Evolutionary conservation across 225 moss, liverwort and hornwort species (phyloP), one percentile per base, ranked within the genome.

Genomic region (Anthoceros angustus): DNA sequence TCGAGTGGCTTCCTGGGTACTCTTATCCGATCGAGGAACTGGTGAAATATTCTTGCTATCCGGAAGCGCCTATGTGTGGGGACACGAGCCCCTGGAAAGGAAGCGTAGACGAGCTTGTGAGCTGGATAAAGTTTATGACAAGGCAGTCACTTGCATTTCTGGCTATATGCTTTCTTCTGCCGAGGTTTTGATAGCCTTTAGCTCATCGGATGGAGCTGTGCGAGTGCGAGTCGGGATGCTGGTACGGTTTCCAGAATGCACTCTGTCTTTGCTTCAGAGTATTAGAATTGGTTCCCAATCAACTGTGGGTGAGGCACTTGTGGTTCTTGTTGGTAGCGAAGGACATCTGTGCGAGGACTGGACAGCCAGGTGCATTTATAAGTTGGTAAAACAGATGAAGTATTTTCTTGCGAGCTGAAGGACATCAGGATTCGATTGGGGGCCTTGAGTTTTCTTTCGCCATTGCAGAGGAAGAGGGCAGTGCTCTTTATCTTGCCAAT

Each of bases 341-440:
- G 65, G 79, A 74, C 68, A 76, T n/a, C 91, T n/a, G n/a, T 80
- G 70, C 91, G 87, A 41, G 95, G 95, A 24, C 85, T 98, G 12
- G 95, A 98, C 74, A 86, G 83, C 66, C 91, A 87, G 74, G 82
- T 98, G 71, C 87, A 98, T 88, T 79, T n/a, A n/a, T n/a, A n/a
- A n/a, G n/a, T 73, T 55, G 91, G 95, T 16, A 46, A 62, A 42
- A 85, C 74, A 74, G 79, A 98, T 88, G 91, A 91, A 49, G 70
- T 76, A 68, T 45, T 80, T 62, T 80, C 83, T 6, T 98, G 91
- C 74, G 82, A 89, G 75, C 83, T 98, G 42, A 92, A 88, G 95
- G 92, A 63, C 91, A 98, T 66, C 82, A 82, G 63, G 95, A 98
- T 75, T 98, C 91, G 95, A 77, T 98, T 72, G 86, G 95, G 42